phyloP scores from a whole-genome alignment of 352 stramenopile genomes.

The Phytophthora syringae region DNA sequence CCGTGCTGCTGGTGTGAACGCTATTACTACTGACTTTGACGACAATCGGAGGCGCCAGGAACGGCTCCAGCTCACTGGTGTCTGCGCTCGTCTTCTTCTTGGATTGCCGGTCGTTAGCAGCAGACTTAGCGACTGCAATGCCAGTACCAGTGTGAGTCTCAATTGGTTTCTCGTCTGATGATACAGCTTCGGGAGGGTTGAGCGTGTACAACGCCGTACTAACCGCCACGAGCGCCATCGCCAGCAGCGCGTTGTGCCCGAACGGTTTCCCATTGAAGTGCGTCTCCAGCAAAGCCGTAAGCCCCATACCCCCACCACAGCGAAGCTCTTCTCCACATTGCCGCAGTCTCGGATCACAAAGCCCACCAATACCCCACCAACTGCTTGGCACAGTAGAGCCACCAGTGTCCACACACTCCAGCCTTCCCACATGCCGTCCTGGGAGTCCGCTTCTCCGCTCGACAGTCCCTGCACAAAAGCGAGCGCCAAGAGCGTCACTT shows the following conservation, averaged over 20 bases:
- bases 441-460: constrained; percentile 28
- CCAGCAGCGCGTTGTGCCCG: constrained; percentile 53
- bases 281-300: constrained; percentile 75
- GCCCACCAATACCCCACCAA: constrained; percentile 74
- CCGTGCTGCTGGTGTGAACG: constrained; percentile 29
- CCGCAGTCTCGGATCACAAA: constrained; percentile 89
- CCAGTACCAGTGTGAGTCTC: too few relatives aligned
- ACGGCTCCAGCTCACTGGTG: constrained; percentile 42
- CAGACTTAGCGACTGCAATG: not conserved
- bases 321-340: constrained; percentile 88
- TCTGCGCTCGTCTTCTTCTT: constrained; percentile 49
- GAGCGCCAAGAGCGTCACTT: constrained; percentile 65
- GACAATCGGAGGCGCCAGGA: constrained; percentile 34
- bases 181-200: constrained; percentile 51
- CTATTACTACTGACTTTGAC: constrained; percentile 35
- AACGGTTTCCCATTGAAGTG: constrained; percentile 79
- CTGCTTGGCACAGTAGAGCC: constrained; percentile 72
- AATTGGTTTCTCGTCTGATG: constrained; percentile 26
- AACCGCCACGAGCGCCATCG: constrained; percentile 65
- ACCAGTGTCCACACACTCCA: constrained; percentile 73
- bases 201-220: constrained; percentile 78
- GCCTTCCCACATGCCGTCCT: constrained; percentile 65
- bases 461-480: constrained; percentile 37
- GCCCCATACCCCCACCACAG: constrained; percentile 82
- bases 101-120: constrained; percentile 17